Evolutionary conservation across 208 protist genomes (phyloP), one percentile per base, ranked within the genome.

Genomic region (Tritrichomonas musculus): DNA sequence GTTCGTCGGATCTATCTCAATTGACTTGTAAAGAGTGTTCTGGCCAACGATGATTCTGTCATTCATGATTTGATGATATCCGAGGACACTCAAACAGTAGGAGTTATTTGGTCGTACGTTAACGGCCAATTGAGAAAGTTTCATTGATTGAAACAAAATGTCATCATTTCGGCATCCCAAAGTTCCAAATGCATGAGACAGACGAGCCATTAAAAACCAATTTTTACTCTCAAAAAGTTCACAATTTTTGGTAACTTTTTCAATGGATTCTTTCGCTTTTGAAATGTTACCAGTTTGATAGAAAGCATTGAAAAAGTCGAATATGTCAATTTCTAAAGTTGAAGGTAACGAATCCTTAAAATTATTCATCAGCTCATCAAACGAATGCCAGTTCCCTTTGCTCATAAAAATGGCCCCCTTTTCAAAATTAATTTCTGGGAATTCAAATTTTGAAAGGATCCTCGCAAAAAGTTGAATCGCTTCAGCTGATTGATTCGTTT

Each of bases 371-470:
- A 53, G 53, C 9, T 88, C 47, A 2, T 47, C 17, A 39, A 27
- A 25, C 39, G 57, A 0, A 57, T 53, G 14, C 77, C 77, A 88
- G 27, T 88, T 88, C 1, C 57, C 57, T 1, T 57, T 44, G 2
- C n/a, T 60, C 30, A 33, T 14, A 49, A 39, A 49, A 39, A 57
- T n/a, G 1, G 47, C 20, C 14, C n/a, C 33, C n/a, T 47, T 44
- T 88, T 88, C 77, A 27, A 44, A 39, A 57, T 14, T 33, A 50
- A 88, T 88, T 88, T 88, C 77, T 53, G 77, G 77, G 36, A 88
- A 88, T 57, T 88, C 57, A 57, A 57, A 88, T 88, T 88, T 88
- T 1, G 77, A 88, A 39, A 88, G n/a, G 57, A 88, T 88, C 39
- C 41, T 13, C 22, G 77, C 44, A 39, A 57, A n/a, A 8, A 57